Base-by-base conservation (phyloP, 2,329 filamentous ascomycete species). In the Pyrenophora tritici-repentis region DNA sequence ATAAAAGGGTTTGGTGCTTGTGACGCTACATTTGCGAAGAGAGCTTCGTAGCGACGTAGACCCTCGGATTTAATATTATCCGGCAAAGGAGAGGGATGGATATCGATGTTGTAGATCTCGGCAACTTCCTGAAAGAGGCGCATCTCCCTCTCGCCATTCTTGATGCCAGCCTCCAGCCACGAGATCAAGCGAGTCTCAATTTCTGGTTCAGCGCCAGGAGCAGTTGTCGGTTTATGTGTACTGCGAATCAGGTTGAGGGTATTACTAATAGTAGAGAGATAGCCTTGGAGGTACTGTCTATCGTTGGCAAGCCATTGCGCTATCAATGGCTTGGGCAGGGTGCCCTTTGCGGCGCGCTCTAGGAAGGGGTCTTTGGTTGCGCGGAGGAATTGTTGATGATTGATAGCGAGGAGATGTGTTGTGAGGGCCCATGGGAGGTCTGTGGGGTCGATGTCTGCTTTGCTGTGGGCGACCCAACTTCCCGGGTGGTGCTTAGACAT, bases 251-350 rank as follows among this genome's bases (percentile, higher is more conserved):
- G 49, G n/a, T 49, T 59, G 4, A 67, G 55, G 2, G 68, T 64
- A 29, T 63, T 40, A 16, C 61, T 67, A 22, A 58, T 60, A 5
- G 65, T 59, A 8, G 52, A 58, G 41, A 71, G 66, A 44, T 72
- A 72, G 48, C 65, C 65, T 42, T 62, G 61, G 44, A 72, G 62
- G 42, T 73, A 73, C 10, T 70, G 56, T 1, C 65, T 58, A 35
- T 73, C 70, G 29, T 72, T 70, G 36, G 67, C 66, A 13, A 73
- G 66, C 70, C 70, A 73, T 44, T 65, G 52, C 3, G 67, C 62
- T n/a, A 72, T 61, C 8, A 62, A 20, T 3, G 53, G n/a, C 44
- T 71, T 71, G 8, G 68, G 55, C 9, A 72, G 58, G n/a, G 52
- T 59, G 4, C 68, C 68, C 14, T 63, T 59, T 12, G 70, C 70